phyloP scores from a whole-genome alignment of 2,329 filamentous ascomycete genomes.

The Phaeosphaeriaceae sp. region DNA sequence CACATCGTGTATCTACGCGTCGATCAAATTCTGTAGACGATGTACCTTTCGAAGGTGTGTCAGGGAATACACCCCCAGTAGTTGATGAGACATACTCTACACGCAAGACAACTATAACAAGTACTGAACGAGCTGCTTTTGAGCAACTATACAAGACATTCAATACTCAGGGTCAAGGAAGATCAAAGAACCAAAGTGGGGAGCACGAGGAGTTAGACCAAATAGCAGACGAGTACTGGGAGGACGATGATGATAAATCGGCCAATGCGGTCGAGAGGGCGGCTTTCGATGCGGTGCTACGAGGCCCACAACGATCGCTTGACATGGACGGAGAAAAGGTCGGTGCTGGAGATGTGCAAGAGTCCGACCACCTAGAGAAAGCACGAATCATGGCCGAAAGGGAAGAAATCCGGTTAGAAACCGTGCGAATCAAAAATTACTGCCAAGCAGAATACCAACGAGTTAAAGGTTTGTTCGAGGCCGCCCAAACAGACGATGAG shows the following conservation, averaged over 20 bases:
- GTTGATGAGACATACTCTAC: not conserved
- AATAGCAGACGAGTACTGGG: constrained; percentile 40
- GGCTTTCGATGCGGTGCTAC: constrained; percentile 40
- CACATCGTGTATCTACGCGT: too few relatives aligned
- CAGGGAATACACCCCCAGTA: too few relatives aligned
- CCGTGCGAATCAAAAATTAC: constrained; percentile 14
- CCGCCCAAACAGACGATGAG: constrained; percentile 65
- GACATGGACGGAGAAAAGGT: constrained; percentile 11
- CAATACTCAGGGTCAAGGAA: constrained; percentile 24
- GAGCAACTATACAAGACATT: constrained; percentile 41
- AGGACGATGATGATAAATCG: constrained; percentile 35
- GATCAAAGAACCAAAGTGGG: constrained; percentile 15
- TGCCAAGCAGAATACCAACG: constrained; percentile 54
- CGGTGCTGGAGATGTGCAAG: not conserved
- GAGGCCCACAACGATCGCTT: constrained; percentile 15
- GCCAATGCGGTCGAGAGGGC: constrained; percentile 27
- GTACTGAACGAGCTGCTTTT: constrained; percentile 44
- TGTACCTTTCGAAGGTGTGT: too few relatives aligned
- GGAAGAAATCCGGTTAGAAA: constrained; percentile 14
- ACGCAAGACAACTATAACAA: constrained; percentile 44
- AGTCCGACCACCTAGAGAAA: too few relatives aligned
- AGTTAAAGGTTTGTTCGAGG: constrained; percentile 62
- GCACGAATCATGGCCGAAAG: constrained; percentile 2
- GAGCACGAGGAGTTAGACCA: constrained; percentile 32
- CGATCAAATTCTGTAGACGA: too few relatives aligned